Evolutionary conservation across 352 stramenopile species (phyloP).

Genomic region (Globisporangium cederbergense): DNA sequence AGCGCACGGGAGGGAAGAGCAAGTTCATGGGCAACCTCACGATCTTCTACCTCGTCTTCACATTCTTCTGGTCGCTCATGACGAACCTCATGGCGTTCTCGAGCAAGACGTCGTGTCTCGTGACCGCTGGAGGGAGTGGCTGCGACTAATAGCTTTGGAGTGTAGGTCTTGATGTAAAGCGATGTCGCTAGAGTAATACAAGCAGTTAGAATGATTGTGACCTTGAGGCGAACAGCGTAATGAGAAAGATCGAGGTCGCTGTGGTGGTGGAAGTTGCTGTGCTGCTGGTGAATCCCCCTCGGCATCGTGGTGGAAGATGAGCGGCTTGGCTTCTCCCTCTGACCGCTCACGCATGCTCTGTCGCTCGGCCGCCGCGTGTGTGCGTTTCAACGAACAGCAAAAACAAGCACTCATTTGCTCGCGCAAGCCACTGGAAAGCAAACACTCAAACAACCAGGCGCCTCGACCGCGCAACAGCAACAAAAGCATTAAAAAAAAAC

Average conservation of each 20-base stretch:
- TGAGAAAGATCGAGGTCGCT: too few relatives aligned
- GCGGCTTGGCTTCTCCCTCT: background rate
- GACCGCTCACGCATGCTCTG: background rate
- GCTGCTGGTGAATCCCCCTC: too few relatives aligned
- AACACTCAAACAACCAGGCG: background rate
- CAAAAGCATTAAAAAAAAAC: too few relatives aligned
- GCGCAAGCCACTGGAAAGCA: background rate
- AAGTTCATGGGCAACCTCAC: conserved; percentile 19
- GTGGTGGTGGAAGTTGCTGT: too few relatives aligned
- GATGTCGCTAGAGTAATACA: too few relatives aligned
- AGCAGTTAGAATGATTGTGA: too few relatives aligned
- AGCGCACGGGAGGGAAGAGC: conserved; percentile 23
- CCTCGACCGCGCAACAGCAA: too few relatives aligned
- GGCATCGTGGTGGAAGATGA: too few relatives aligned
- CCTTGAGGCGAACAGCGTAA: too few relatives aligned
- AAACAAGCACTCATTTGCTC: background rate
- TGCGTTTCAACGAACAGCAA: conserved; percentile 9
- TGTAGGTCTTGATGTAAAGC: too few relatives aligned
- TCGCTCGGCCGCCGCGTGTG: background rate
- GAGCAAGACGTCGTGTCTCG: conserved; percentile 12
- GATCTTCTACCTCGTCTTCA: conserved; percentile 16
- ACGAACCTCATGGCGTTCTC: conserved; percentile 27
- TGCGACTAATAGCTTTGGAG: background rate
- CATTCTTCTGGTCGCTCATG: conserved; percentile 21
- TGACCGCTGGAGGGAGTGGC: conserved; percentile 11